Evolutionary conservation across 257 asterid genomes (phyloP).

Genomic region (Apocynum venetum): DNA sequence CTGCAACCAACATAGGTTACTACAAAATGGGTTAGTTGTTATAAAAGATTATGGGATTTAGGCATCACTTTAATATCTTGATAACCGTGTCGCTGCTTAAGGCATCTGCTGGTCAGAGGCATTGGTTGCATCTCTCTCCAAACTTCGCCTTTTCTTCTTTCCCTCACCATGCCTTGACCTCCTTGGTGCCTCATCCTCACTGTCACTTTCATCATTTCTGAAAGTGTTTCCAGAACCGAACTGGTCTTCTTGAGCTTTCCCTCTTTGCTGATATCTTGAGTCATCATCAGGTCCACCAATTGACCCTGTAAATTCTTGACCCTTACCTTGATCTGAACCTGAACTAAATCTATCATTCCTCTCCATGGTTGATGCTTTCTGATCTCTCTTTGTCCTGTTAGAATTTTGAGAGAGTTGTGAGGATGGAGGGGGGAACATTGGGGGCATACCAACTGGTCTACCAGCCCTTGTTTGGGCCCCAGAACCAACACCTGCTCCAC

Average conservation of each 20-base stretch:
- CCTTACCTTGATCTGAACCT: slow-evolving; percentile 55
- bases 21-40: not conserved
- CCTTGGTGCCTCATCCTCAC: slow-evolving; percentile 93
- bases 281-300: slow-evolving; percentile 37
- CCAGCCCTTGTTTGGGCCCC: slow-evolving; percentile 40
- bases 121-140: slow-evolving; percentile 35
- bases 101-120: slow-evolving; percentile 31
- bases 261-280: slow-evolving; percentile 33
- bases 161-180: slow-evolving; percentile 89
- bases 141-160: slow-evolving; percentile 62
- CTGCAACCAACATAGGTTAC: not conserved
- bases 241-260: slow-evolving; percentile 42
- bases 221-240: slow-evolving; percentile 45
- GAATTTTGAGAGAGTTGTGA: slow-evolving; percentile 46
- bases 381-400: slow-evolving; percentile 50
- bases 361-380: slow-evolving; percentile 34
- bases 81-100: not conserved
- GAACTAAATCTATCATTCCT: slow-evolving; percentile 34
- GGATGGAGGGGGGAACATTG: slow-evolving; percentile 36
- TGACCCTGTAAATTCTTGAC: slow-evolving; percentile 44
- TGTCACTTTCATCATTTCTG: slow-evolving; percentile 63
- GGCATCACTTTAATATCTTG: not conserved
- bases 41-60: not conserved
- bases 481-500: slow-evolving; percentile 39
- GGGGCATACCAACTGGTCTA: slow-evolving; percentile 44